Base-by-base conservation (phyloP, 371 early-diverging fungal species). In the Umbelopsis sp. region DNA sequence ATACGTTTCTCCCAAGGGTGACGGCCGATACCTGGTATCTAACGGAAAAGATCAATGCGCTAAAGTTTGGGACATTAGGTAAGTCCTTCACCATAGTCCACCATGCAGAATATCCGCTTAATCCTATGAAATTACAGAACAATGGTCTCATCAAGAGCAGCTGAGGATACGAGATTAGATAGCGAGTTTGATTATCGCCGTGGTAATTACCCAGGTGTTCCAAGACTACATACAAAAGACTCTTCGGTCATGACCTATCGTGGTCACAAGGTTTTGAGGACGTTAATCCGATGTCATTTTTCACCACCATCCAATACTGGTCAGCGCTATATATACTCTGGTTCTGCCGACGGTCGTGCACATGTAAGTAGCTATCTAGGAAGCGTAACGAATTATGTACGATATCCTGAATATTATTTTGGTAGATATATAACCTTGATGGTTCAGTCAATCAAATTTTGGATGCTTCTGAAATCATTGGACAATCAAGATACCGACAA, bases 281-380 rank as follows among this genome's bases (percentile, higher is more conserved):
- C 92, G 0, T 68, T 91, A 44, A 91, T 91, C 41, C 84, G 92
- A 29, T 90, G 92, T 66, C 85, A 89, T 66, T 91, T 88, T 63
- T 86, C 89, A 3, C 90, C 91, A 0, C 67, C 44, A 3, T 67
- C 70, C 65, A 66, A 78, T 25, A 89, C 88, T 18, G 86, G 87
- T 3, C 86, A 87, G 57, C 68, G 73, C 73, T 81, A 79, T 63
- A 37, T 85, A 16, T 87, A 85, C 69, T 80, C 86, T 8, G 89
- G 89, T 5, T 79, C 77, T 44, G 77, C 83, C 7, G 87, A 90
- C 65, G 92, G 91, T 14, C 69, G 65, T 8, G 80, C 87, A 14
- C 76, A 74, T 48, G 74, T 85, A 10, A 68, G 69, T 65, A 35
- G 0, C 22, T 18, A 66, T 11, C 24, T n/a, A 12, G 18, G 0